A percentile compares a stretch with the other conserved stretches of the same genome.
These are phyloP conservation scores for Fennellomyces sp. DNA, from an alignment of 371 early-diverging fungal genomes.

Conservation along the genomic window DNA sequence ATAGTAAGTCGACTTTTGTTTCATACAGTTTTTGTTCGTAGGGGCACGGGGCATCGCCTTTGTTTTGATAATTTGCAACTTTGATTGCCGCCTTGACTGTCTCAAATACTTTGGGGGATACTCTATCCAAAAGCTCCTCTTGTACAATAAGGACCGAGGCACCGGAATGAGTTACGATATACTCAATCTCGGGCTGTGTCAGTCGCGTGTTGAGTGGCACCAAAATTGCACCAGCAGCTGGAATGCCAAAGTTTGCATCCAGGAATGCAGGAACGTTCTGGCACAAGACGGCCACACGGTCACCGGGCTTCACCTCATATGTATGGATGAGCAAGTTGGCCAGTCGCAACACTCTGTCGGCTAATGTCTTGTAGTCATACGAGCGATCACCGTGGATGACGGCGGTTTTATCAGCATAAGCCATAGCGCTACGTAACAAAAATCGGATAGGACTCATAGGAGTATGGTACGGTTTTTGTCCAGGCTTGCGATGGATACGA, in stretches of 20 bases:
- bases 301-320: constrained; percentile 26
- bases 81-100: constrained; percentile 16
- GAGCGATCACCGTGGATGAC: constrained; percentile 42
- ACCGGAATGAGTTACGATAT: constrained; percentile 62
- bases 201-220: constrained; percentile 72
- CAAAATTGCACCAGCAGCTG: constrained; percentile 59
- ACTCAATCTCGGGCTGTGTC: constrained; percentile 60
- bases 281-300: constrained; percentile 62
- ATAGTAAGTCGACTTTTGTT: constrained; percentile 21
- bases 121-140: constrained; percentile 22
- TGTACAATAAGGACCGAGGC: constrained; percentile 60
- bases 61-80: constrained; percentile 18
- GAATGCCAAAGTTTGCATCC: constrained; percentile 69
- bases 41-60: constrained; percentile 29
- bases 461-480: constrained; percentile 23
- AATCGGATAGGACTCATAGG: constrained; percentile 56
- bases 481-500: constrained; percentile 23
- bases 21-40: constrained; percentile 52
- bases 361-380: constrained; percentile 46
- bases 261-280: constrained; percentile 65
- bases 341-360: constrained; percentile 44
- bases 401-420: constrained; percentile 51
- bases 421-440: constrained; percentile 54
- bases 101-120: constrained; percentile 7
- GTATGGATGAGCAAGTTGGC: constrained; percentile 40